A percentile compares a stretch with the other conserved stretches of the same genome.
phyloP scores from a whole-genome alignment of 345 rosid species.

The Hibiscus mutabilis region DNA sequence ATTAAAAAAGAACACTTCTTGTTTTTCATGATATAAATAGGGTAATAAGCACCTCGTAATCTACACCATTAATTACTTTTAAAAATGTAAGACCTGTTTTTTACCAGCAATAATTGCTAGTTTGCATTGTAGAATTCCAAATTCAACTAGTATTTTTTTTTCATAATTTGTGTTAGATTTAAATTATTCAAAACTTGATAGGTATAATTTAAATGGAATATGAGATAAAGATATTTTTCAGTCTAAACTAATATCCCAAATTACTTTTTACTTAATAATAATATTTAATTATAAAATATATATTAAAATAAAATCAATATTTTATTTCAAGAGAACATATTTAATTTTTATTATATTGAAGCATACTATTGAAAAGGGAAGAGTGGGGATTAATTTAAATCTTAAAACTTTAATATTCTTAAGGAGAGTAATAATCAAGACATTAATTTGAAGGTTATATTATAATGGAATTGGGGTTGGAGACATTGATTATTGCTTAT shows the following conservation, averaged over 20 bases:
- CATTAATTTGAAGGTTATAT: not conserved
- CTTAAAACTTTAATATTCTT: not conserved
- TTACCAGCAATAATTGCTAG: not conserved
- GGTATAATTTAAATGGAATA: too few species aligned
- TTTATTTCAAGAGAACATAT: too few species aligned
- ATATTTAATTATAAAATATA: too few species aligned
- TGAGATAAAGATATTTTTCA: too few species aligned
- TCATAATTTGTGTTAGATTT: too few species aligned
- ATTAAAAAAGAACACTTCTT: not conserved
- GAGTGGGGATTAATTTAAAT: too few species aligned
- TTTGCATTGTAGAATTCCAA: not conserved
- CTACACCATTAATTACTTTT: not conserved
- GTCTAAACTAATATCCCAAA: too few species aligned
- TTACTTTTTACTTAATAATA: too few species aligned
- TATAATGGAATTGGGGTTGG: not conserved
- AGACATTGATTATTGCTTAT: not conserved
- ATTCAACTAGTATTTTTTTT: not conserved
- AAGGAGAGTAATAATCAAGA: not conserved
- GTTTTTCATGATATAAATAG: not conserved
- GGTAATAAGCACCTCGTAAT: not conserved
- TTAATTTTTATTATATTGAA: too few species aligned
- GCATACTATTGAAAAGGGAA: too few species aligned
- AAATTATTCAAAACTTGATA: too few species aligned
- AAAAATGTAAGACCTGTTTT: not conserved
- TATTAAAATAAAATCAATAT: too few species aligned